Evolutionary conservation across 345 rosid genomes (phyloP), one percentile per base, ranked within the genome.

Genomic region (Rhizophora mangle): DNA sequence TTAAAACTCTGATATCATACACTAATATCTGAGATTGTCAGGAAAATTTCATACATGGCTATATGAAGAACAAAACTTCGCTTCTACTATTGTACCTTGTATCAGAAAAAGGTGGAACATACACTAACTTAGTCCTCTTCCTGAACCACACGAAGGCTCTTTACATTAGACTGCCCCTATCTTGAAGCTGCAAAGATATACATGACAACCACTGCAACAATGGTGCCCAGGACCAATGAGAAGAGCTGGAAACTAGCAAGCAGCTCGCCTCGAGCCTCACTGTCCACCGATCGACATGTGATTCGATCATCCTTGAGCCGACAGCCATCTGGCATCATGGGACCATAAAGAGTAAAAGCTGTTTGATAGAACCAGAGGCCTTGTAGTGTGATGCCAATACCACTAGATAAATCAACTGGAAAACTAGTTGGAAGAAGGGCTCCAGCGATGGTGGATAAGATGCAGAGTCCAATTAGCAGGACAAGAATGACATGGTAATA

Each of bases 341-440:
- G 89, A 47, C 98, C 98, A 62, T 94, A 94, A 30, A 94, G 93
- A 67, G 87, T 85, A 82, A 94, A 91, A 74, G 97, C 97, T 5
- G 98, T 91, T 78, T 91, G 99, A 68, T 91, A 91, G 81, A 95
- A 95, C 99, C 99, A 95, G 30, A 95, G 89, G 70, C 99, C 99
- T 75, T 95, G 99, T 29, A 95, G 89, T 30, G 96, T 87, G 65
- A 91, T 84, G 36, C 92, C 95, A 60, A 88, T 84, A 70, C 92
- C 96, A 29, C 74, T 77, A 65, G 88, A 82, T 57, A 91, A 72
- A 82, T 95, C 97, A 52, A 87, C 70, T 1, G 97, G 86, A 80
- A 95, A 91, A 86, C 91, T 95, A 63, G 85, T 84, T 1, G 93
- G 88, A 53, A 85, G 85, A 63, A 91, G 69, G 27, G 92, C 88